These are phyloP conservation scores for Plantago coronopus DNA, from an alignment of 305 asterid species.

Conservation along the genomic window DNA sequence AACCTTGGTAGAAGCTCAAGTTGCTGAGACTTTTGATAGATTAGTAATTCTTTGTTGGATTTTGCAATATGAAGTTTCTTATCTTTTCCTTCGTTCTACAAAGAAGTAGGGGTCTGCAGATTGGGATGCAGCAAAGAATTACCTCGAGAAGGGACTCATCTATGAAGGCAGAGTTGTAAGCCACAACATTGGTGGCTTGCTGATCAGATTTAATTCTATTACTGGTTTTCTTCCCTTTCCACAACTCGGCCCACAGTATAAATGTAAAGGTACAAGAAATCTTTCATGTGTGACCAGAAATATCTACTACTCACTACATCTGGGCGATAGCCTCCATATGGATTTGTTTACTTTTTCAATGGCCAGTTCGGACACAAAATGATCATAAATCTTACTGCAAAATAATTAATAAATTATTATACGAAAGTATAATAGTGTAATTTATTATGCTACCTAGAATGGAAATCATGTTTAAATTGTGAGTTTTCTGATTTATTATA, in stretches of 20 bases:
- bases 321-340: too few species aligned
- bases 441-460: too few species aligned
- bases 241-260: conserved; percentile 68
- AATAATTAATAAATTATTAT: too few species aligned
- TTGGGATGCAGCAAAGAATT: conserved; percentile 80
- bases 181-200: conserved; percentile 78
- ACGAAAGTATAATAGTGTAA: too few species aligned
- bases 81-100: conserved; percentile 48
- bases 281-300: conserved; percentile 6
- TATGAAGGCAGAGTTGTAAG: conserved; percentile 72
- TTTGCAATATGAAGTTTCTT: conserved; percentile 30
- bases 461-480: too few species aligned
- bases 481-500: too few species aligned
- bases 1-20: not conserved
- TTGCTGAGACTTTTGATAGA: not conserved
- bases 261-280: conserved; percentile 64
- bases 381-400: too few species aligned
- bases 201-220: conserved; percentile 73
- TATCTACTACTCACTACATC: not conserved
- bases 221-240: conserved; percentile 88
- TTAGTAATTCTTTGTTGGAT: conserved; percentile 6
- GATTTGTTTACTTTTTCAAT: too few species aligned
- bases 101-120: conserved; percentile 99
- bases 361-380: too few species aligned
- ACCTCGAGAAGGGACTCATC: conserved; percentile 54